Percentiles rank a stretch among this genome's conserved stretches.
Conservation (phyloP, 805 yeast species). For the Candida gorgasii region DNA sequence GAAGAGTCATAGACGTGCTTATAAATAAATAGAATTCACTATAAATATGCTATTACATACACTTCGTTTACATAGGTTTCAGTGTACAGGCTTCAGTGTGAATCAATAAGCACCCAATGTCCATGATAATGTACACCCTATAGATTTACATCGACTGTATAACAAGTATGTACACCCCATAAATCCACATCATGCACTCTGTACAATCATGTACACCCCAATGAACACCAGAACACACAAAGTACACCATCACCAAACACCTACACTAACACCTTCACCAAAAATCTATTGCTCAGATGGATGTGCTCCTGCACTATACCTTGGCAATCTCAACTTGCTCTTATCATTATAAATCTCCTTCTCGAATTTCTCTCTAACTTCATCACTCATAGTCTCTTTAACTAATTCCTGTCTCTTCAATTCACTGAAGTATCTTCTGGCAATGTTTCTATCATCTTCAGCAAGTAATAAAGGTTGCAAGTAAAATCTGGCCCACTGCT, state of each 20-base stretch:
- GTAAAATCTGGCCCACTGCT: slow-evolving; percentile 73
- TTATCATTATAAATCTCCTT: slow-evolving; percentile 45
- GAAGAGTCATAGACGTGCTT: neutral
- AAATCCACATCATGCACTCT: too few relatives aligned
- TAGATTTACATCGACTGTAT: too few relatives aligned
- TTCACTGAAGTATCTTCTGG: slow-evolving; percentile 68
- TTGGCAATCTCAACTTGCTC: slow-evolving; percentile 45
- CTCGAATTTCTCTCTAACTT: slow-evolving; percentile 40
- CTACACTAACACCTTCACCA: too few relatives aligned
- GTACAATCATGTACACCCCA: too few relatives aligned
- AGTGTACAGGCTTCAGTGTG: too few relatives aligned
- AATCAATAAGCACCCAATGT: too few relatives aligned
- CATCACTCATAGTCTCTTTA: slow-evolving; percentile 43
- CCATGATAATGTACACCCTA: too few relatives aligned
- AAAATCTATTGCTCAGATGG: slow-evolving; percentile 28
- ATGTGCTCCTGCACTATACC: slow-evolving; percentile 40
- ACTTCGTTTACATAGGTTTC: too few relatives aligned
- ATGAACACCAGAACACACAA: too few relatives aligned
- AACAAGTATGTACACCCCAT: too few relatives aligned
- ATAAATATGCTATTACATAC: too few relatives aligned
- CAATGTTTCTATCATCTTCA: slow-evolving; percentile 76
- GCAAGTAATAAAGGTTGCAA: slow-evolving; percentile 75
- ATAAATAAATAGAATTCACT: too few relatives aligned
- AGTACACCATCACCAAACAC: neutral
- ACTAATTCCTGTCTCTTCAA: slow-evolving; percentile 63